These are phyloP conservation scores for Ascomycota sp. DNA, from an alignment of 2,329 filamentous ascomycete genomes.

Conservation along the genomic window DNA sequence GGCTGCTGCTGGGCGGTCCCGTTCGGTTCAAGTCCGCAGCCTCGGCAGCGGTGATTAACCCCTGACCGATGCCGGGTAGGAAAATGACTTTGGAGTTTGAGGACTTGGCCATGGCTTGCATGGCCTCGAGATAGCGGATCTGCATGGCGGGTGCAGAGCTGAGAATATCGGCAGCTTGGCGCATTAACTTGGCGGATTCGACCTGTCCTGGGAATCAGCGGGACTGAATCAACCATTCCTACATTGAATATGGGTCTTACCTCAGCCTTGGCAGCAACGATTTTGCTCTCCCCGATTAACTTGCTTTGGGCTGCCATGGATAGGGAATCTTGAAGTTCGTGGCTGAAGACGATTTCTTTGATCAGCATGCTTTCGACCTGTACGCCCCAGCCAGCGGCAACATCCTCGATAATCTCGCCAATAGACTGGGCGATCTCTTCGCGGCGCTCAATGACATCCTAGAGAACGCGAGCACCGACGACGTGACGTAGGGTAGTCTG, in stretches of 20 bases:
- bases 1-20: slow-evolving; percentile 13
- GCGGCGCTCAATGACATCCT: slow-evolving; percentile 95
- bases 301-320: slow-evolving; percentile 98
- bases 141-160: slow-evolving; percentile 91
- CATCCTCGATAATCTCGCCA: slow-evolving; percentile 92
- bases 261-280: slow-evolving; percentile 91
- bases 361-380: slow-evolving; percentile 96
- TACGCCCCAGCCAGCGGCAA: slow-evolving; percentile 84
- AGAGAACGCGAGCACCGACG: slow-evolving; percentile 81
- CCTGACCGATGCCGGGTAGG: slow-evolving; percentile 42
- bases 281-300: slow-evolving; percentile 94
- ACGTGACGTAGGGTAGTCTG: slow-evolving; percentile 96
- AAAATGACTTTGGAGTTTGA: slow-evolving; percentile 83
- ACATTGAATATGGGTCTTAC: slow-evolving; percentile 6
- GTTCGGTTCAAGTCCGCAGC: slow-evolving; percentile 22
- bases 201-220: slow-evolving; percentile 26
- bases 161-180: slow-evolving; percentile 82
- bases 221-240: background rate
- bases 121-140: slow-evolving; percentile 91
- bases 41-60: slow-evolving; percentile 25
- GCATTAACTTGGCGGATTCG: slow-evolving; percentile 85
- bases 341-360: slow-evolving; percentile 96
- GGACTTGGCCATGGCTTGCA: slow-evolving; percentile 95
- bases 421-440: slow-evolving; percentile 94
- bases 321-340: slow-evolving; percentile 85